These are phyloP conservation scores for Arbutus unedo DNA, from an alignment of 148 eudicot species.

Conservation along the genomic window DNA sequence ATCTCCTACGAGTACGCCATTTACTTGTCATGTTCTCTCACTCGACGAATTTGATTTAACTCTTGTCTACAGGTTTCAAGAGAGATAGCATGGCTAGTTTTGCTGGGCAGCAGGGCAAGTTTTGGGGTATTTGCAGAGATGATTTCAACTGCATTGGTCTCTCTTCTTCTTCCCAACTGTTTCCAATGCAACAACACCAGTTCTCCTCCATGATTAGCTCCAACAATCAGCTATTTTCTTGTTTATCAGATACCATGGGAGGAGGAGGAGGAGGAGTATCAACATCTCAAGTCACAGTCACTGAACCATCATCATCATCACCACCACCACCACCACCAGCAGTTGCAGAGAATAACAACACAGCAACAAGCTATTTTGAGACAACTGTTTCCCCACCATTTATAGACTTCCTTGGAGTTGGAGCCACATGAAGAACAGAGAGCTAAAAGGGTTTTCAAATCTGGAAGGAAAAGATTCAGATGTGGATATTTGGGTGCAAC, in stretches of 20 bases:
- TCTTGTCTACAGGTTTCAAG: not conserved
- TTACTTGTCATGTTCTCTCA: too few relatives aligned
- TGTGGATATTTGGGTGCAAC: not conserved
- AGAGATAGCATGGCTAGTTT: not conserved
- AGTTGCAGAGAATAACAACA: not conserved
- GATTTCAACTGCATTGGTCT: not conserved
- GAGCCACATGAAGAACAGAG: constrained; percentile 45
- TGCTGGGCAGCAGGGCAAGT: constrained; percentile 21
- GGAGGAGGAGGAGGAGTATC: not conserved
- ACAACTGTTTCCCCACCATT: constrained; percentile 38
- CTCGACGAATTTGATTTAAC: too few relatives aligned
- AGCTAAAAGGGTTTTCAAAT: not conserved
- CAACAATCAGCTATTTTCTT: not conserved
- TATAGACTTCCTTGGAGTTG: constrained; percentile 90
- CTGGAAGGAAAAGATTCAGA: not conserved
- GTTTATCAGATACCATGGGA: constrained; percentile 6
- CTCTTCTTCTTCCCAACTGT: not conserved
- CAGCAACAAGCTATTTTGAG: not conserved
- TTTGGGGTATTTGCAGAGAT: constrained; percentile 32
- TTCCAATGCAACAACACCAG: too few relatives aligned
- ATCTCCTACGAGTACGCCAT: too few relatives aligned
- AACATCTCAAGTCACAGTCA: constrained; percentile 11
- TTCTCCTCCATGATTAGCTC: too few relatives aligned
- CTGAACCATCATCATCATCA: constrained; percentile 20
- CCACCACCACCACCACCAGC: constrained; percentile 16